Conservation (phyloP, 352 stramenopile genomes). For the Peronospora destructor region DNA sequence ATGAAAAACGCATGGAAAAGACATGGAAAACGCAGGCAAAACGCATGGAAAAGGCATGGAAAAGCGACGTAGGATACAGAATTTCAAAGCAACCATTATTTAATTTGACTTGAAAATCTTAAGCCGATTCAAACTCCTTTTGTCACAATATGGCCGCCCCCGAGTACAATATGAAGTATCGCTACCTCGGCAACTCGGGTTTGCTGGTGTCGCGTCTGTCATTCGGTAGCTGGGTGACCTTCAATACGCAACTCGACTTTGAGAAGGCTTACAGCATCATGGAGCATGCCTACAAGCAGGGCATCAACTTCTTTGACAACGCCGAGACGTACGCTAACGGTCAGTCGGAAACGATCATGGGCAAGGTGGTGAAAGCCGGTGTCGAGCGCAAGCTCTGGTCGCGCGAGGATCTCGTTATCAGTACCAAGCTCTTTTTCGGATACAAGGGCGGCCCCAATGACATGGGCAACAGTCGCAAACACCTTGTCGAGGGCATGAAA, state of each 20-base stretch:
- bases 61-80: no score
- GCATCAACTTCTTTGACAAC: conserved; percentile 68
- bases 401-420: conserved; percentile 58
- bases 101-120: neutral
- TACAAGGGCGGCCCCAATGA: conserved; percentile 33
- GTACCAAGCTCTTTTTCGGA: conserved; percentile 64
- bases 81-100: neutral
- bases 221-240: conserved; percentile 49
- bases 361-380: conserved; percentile 44
- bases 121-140: neutral
- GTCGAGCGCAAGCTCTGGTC: conserved; percentile 38
- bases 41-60: neutral
- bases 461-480: conserved; percentile 40
- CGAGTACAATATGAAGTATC: conserved; percentile 55
- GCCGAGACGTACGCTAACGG: conserved; percentile 48
- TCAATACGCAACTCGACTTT: conserved; percentile 42
- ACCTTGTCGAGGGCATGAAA: conserved; percentile 59
- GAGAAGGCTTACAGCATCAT: conserved; percentile 58
- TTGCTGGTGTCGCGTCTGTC: conserved; percentile 46
- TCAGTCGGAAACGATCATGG: conserved; percentile 47
- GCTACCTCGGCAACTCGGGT: conserved; percentile 45
- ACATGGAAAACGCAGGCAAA: no score
- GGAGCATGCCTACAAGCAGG: conserved; percentile 52
- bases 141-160: neutral
- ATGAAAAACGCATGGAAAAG: neutral